phyloP scores from a whole-genome alignment of 768 basidiomycete genomes.

The Pulveroboletus ravenelii region DNA sequence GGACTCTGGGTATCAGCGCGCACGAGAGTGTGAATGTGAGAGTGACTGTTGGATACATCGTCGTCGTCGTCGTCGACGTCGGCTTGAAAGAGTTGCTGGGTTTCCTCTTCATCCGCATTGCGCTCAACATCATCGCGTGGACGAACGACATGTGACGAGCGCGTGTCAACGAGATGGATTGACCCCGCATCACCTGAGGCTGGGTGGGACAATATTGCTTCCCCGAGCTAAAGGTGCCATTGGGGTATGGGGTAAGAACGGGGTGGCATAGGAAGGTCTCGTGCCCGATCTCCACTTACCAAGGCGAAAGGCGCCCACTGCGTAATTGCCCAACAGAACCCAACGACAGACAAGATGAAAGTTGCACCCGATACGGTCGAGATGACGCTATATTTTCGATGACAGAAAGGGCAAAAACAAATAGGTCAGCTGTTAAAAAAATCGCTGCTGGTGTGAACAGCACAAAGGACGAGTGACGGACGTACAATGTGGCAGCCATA shows the following conservation, averaged over 20 bases:
- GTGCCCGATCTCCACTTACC: constrained; percentile 39
- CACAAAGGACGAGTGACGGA: constrained; percentile 17
- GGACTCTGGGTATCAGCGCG: background rate
- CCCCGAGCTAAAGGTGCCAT: constrained; percentile 55
- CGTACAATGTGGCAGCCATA: constrained; percentile 84
- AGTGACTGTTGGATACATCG: background rate
- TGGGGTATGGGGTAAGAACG: constrained; percentile 18
- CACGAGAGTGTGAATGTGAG: background rate
- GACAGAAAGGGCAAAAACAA: constrained; percentile 1
- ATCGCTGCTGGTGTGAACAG: constrained; percentile 11
- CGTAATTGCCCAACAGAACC: constrained; percentile 89
- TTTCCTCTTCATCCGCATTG: constrained; percentile 22
- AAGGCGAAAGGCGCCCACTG: constrained; percentile 93
- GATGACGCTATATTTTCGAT: constrained; percentile 51
- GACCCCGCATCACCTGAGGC: constrained; percentile 31
- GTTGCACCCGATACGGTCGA: constrained; percentile 68
- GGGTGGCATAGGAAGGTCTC: background rate
- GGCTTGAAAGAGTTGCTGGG: constrained; percentile 16
- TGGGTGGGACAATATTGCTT: constrained; percentile 76
- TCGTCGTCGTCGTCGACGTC: constrained; percentile 18
- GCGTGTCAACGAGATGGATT: constrained; percentile 39
- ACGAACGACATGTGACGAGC: constrained; percentile 11
- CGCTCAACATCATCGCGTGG: constrained; percentile 1
- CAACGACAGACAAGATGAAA: constrained; percentile 68
- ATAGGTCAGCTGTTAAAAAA: constrained; percentile 8